Evolutionary conservation across 2,329 filamentous ascomycete genomes (phyloP).

Genomic region (Endothia cerciana): DNA sequence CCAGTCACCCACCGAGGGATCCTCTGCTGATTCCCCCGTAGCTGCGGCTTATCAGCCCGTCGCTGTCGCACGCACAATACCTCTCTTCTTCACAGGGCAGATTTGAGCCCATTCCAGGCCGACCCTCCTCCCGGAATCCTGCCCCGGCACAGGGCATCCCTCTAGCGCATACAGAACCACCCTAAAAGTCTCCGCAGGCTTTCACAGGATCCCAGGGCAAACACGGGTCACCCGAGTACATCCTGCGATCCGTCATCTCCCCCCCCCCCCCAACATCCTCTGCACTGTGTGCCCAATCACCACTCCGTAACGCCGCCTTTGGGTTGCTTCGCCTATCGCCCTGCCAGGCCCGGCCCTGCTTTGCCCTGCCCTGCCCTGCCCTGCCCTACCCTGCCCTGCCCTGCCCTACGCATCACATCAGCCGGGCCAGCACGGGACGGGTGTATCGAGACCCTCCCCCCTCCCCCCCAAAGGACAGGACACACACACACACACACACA

Average conservation of each 20-base stretch:
- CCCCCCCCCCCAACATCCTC: neutral
- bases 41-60: neutral
- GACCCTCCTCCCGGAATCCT: slow-evolving; percentile 13
- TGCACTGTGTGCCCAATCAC: neutral
- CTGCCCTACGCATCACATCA: neutral
- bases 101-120: neutral
- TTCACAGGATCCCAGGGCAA: slow-evolving; percentile 1
- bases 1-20: no score
- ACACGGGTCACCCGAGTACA: neutral
- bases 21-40: no score
- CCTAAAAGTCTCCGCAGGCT: neutral
- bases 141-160: slow-evolving; percentile 15
- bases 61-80: neutral
- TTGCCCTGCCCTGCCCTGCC: neutral
- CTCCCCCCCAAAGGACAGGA: no score
- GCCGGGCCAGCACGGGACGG: neutral
- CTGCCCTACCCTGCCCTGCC: neutral
- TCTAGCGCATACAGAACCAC: neutral
- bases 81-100: no score
- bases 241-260: no score
- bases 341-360: neutral
- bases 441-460: neutral
- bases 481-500: neutral
- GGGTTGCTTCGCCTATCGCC: neutral
- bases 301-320: neutral